Conservation (phyloP, 805 yeast genomes). For the Metschnikowia kofuensis region DNA sequence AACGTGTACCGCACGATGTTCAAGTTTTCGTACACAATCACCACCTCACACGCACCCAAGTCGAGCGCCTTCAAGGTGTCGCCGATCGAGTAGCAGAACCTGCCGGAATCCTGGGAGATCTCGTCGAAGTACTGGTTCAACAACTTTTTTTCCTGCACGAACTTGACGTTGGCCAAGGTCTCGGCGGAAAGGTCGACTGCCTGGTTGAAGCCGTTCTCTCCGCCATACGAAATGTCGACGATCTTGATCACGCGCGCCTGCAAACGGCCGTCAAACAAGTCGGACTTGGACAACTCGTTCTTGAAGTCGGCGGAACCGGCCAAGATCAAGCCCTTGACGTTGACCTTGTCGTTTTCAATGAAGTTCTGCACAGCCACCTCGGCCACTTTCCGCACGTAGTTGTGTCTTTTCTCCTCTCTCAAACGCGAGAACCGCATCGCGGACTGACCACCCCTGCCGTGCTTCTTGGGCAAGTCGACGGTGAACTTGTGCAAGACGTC, state of each 20-base stretch:
- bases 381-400: slow-evolving; percentile 96
- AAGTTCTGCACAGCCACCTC: slow-evolving; percentile 98
- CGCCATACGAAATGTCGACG: slow-evolving; percentile 98
- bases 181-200: slow-evolving; percentile 98
- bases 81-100: slow-evolving; percentile 95
- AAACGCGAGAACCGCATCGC: slow-evolving; percentile 98
- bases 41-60: slow-evolving; percentile 90
- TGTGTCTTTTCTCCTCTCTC: slow-evolving; percentile 98
- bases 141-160: slow-evolving; percentile 96
- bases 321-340: slow-evolving; percentile 88
- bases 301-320: slow-evolving; percentile 99
- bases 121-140: slow-evolving; percentile 92
- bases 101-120: slow-evolving; percentile 95
- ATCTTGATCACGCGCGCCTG: slow-evolving; percentile 83
- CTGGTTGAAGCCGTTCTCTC: slow-evolving; percentile 99
- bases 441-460: slow-evolving; percentile 99
- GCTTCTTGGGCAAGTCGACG: slow-evolving; percentile 98
- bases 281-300: slow-evolving; percentile 89
- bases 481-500: slow-evolving; percentile 92
- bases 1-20: slow-evolving; percentile 79
- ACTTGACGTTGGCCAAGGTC: slow-evolving; percentile 93
- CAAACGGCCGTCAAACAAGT: slow-evolving; percentile 87
- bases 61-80: slow-evolving; percentile 96
- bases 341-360: slow-evolving; percentile 91
- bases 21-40: slow-evolving; percentile 91